phyloP scores from a whole-genome alignment of 768 basidiomycete genomes.

The Auriculariales sp. region DNA sequence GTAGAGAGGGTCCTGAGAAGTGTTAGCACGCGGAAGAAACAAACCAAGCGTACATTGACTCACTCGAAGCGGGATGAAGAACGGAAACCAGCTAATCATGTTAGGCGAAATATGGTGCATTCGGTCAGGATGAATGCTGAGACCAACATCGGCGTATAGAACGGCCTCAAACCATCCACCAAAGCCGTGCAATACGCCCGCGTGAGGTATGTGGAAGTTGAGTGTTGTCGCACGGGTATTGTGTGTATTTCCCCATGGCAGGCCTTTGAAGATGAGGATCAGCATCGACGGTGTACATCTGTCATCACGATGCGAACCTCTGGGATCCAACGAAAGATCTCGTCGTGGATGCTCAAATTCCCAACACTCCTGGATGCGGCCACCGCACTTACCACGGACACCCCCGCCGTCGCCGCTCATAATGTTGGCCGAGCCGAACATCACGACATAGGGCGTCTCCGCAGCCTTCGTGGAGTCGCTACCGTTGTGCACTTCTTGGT shows the following conservation, averaged over 20 bases:
- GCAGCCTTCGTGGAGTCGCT: conserved; percentile 39
- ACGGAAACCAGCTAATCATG: conserved; percentile 98
- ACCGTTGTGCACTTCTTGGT: conserved; percentile 64
- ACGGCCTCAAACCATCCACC: conserved; percentile 96
- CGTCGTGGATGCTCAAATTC: conserved; percentile 87
- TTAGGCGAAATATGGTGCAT: conserved; percentile 80
- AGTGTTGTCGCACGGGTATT: conserved; percentile 80
- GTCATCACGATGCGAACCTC: conserved; percentile 31
- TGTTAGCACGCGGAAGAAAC: neutral
- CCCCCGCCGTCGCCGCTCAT: conserved; percentile 64
- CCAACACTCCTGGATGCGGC: conserved; percentile 90
- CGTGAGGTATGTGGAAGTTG: conserved; percentile 87
- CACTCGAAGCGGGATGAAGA: conserved; percentile 90
- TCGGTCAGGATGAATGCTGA: conserved; percentile 87
- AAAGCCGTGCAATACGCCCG: conserved; percentile 83
- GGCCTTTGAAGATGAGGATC: conserved; percentile 29
- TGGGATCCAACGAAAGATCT: conserved; percentile 57
- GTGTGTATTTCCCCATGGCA: conserved; percentile 91
- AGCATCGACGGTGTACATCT: neutral
- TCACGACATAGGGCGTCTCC: conserved; percentile 97
- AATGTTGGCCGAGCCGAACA: conserved; percentile 90
- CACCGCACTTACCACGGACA: conserved; percentile 50
- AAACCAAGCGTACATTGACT: conserved; percentile 14
- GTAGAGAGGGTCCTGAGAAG: conserved; percentile 73
- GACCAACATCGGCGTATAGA: conserved; percentile 75